Base-by-base conservation (phyloP, 2,329 filamentous ascomycete species). In the Amesomyces nigricolor region DNA sequence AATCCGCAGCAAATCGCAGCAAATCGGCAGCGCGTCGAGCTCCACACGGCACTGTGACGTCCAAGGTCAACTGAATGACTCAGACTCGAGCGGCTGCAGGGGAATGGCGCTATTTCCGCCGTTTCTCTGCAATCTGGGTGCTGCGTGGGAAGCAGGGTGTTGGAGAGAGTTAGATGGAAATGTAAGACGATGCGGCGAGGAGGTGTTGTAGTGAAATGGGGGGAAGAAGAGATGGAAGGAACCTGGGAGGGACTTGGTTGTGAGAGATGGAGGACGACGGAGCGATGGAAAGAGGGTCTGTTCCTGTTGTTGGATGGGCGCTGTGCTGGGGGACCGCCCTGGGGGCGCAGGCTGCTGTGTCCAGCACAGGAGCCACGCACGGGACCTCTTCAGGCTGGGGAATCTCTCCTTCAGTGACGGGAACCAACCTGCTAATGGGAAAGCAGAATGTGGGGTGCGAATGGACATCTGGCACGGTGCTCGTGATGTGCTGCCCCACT, bases 1-100 rank as follows among this genome's bases (percentile, higher is more conserved):
- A 19, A 19, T 19, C 17, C 17, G 17, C 17, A 19, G 17, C 17
- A 19, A 19, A 19, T 19, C 17, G 22, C 22, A 26, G 22, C 22
- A 26, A 26, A 51, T 51, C 40, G 47, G 30, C 16, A 48, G 53
- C 44, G 46, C 43, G 39, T 32, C 39, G 13, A 62, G 58, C 58
- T 62, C 62, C 58, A 63, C 61, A 61, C 57, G 54, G 60, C 58
- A 61, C 54, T 56, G 57, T 62, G 59, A 62, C 57, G 61, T 64
- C 63, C 60, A 64, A 65, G 60, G 57, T 64, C 65, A 64, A 65
- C 39, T 61, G 54, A 67, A 67, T 67, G 66, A 67, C 64, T 67
- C 65, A 65, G 64, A 67, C 59, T 56, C 58, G 58, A 61, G 52
- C 45, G 54, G 47, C 46, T 58, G 60, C 62, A 52, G 58, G 37